Evolutionary conservation across 2,329 filamentous ascomycete species (phyloP).

Genomic region (Exophiala sp.): DNA sequence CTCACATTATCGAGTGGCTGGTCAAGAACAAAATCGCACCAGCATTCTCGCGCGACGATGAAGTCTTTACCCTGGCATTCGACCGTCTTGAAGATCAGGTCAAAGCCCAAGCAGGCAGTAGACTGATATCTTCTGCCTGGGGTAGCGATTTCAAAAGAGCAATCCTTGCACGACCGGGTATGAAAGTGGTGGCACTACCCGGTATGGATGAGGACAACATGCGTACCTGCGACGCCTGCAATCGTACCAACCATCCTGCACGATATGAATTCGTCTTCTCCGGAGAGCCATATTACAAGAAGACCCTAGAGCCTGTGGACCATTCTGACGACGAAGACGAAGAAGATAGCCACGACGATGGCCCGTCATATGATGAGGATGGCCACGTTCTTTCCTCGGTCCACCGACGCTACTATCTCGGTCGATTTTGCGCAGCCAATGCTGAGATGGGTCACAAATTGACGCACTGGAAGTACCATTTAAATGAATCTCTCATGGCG

Average conservation of each 20-base stretch:
- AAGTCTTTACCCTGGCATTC: conserved; percentile 67
- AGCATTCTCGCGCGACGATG: conserved; percentile 60
- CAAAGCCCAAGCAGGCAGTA: conserved; percentile 63
- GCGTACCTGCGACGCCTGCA: conserved; percentile 64
- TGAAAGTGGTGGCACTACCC: conserved; percentile 41
- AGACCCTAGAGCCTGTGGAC: conserved; percentile 62
- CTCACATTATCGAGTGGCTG: conserved; percentile 73
- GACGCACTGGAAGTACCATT: conserved; percentile 70
- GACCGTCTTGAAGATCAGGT: conserved; percentile 69
- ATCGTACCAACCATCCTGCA: conserved; percentile 64
- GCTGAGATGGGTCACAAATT: conserved; percentile 69
- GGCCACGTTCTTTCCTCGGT: conserved; percentile 46
- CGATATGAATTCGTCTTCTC: conserved; percentile 61
- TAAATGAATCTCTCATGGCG: conserved; percentile 68
- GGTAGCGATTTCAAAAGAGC: conserved; percentile 62
- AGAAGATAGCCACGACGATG: conserved; percentile 41
- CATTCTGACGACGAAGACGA: conserved; percentile 39
- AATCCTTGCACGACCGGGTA: conserved; percentile 62
- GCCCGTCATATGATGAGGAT: conserved; percentile 43
- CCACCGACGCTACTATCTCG: conserved; percentile 50
- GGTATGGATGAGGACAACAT: conserved; percentile 21
- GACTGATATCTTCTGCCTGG: conserved; percentile 71
- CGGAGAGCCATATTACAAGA: conserved; percentile 63
- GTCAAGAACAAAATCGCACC: conserved; percentile 76
- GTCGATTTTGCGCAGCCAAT: conserved; percentile 58